Evolutionary conservation across 768 basidiomycete species (phyloP).

Genomic region (Tubosaeta brunneosetosa): DNA sequence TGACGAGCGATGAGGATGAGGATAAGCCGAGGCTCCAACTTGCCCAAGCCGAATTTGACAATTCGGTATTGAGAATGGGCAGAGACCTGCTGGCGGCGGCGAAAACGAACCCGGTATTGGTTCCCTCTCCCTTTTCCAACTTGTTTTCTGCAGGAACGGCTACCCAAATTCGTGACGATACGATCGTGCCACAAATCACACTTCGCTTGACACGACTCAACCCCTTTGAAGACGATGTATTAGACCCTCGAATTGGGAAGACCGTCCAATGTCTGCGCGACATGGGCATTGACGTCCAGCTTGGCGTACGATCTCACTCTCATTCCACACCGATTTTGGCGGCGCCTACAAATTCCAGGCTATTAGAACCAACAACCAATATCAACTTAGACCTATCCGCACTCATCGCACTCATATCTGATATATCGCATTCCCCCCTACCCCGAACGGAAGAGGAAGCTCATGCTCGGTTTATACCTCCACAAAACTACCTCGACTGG

Average conservation of each 20-base stretch:
- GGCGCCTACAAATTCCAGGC: background rate
- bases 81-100: constrained; percentile 64
- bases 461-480: constrained; percentile 57
- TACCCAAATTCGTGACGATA: constrained; percentile 7
- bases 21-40: constrained; percentile 43
- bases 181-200: constrained; percentile 42
- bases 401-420: constrained; percentile 79
- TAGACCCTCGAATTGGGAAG: constrained; percentile 54
- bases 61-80: constrained; percentile 69
- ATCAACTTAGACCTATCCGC: constrained; percentile 84
- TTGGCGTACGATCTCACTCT: constrained; percentile 50
- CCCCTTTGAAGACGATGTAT: constrained; percentile 30
- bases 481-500: constrained; percentile 57
- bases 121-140: background rate
- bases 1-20: constrained; percentile 45
- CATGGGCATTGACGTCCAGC: constrained; percentile 63
- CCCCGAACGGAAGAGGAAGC: constrained; percentile 57
- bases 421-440: constrained; percentile 69
- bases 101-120: constrained; percentile 45
- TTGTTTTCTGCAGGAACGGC: constrained; percentile 5
- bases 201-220: constrained; percentile 70
- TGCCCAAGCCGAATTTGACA: constrained; percentile 55
- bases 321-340: background rate
- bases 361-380: constrained; percentile 45
- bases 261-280: constrained; percentile 53